phyloP scores from a whole-genome alignment of 371 early-diverging fungal genomes.

The Circinella minor region DNA sequence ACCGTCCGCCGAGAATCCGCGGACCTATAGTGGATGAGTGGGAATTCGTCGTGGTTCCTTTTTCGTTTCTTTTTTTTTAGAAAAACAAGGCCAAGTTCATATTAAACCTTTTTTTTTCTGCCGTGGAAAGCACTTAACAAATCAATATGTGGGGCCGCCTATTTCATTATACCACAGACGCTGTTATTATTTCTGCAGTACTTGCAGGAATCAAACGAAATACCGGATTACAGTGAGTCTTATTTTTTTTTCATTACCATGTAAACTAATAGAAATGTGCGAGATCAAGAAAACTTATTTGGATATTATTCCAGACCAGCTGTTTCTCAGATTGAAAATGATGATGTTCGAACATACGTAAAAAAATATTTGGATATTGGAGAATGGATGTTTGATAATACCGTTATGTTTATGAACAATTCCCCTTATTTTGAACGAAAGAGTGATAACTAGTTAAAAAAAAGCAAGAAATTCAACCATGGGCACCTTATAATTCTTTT shows the following conservation, averaged over 20 bases:
- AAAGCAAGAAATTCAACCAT: background rate
- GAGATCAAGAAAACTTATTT: background rate
- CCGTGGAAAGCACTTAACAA: background rate
- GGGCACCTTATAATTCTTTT: too few relatives aligned
- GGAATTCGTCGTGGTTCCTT: too few relatives aligned
- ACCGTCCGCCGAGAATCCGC: too few relatives aligned
- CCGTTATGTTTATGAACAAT: constrained; percentile 56
- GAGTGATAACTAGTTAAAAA: constrained; percentile 32
- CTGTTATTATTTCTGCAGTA: constrained; percentile 73
- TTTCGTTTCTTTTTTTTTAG: too few relatives aligned
- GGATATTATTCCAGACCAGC: constrained; percentile 46
- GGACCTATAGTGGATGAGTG: too few relatives aligned
- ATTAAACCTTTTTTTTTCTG: too few relatives aligned
- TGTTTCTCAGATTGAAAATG: constrained; percentile 58
- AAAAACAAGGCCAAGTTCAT: too few relatives aligned
- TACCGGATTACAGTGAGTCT: constrained; percentile 66
- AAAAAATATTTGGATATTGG: constrained; percentile 69
- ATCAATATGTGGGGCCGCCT: constrained; percentile 59
- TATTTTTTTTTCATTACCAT: background rate
- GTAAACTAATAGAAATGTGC: background rate
- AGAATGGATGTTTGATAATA: constrained; percentile 69
- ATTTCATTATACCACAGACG: constrained; percentile 73
- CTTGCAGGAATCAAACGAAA: constrained; percentile 80
- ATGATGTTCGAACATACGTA: constrained; percentile 56
- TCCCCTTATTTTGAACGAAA: constrained; percentile 71